Conservation (phyloP, 768 basidiomycete species). For the Trametes villosa region DNA sequence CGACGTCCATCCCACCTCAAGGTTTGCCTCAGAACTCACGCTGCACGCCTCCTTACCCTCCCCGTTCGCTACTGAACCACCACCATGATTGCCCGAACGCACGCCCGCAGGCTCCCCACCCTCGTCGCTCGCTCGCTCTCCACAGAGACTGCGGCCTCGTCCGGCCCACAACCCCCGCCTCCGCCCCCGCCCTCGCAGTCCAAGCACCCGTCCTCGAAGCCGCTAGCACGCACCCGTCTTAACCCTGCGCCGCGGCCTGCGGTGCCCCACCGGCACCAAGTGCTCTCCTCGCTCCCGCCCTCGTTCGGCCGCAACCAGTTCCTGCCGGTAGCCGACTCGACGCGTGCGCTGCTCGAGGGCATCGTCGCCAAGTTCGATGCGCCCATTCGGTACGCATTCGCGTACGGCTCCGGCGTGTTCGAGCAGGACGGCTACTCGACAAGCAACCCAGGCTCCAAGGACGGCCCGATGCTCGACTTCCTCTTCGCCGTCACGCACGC, state of each 20-base stretch:
- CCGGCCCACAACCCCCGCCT: constrained; percentile 33
- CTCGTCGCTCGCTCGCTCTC: constrained; percentile 32
- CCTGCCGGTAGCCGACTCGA: constrained; percentile 77
- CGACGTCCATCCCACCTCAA: too few relatives aligned
- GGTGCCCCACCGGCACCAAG: constrained; percentile 31
- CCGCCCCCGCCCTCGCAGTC: constrained; percentile 39
- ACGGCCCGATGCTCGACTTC: constrained; percentile 88
- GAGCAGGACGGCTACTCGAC: constrained; percentile 81
- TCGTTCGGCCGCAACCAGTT: constrained; percentile 84
- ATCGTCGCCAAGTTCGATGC: constrained; percentile 84
- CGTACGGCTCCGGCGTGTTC: constrained; percentile 96
- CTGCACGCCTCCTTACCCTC: neutral
- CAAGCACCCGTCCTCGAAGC: constrained; percentile 33
- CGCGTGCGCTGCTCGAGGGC: constrained; percentile 76
- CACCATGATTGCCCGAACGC: constrained; percentile 23
- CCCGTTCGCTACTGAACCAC: neutral
- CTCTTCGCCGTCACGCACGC: constrained; percentile 95
- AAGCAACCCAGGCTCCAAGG: constrained; percentile 35
- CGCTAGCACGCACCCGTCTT: constrained; percentile 41
- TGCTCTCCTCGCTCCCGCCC: constrained; percentile 62
- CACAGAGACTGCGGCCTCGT: constrained; percentile 31
- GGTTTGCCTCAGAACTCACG: neutral
- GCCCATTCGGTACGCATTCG: constrained; percentile 95
- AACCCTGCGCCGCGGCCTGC: constrained; percentile 48
- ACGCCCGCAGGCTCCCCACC: constrained; percentile 25